phyloP scores from a whole-genome alignment of 2,329 filamentous ascomycete genomes.

The Escovopsis weberi region DNA sequence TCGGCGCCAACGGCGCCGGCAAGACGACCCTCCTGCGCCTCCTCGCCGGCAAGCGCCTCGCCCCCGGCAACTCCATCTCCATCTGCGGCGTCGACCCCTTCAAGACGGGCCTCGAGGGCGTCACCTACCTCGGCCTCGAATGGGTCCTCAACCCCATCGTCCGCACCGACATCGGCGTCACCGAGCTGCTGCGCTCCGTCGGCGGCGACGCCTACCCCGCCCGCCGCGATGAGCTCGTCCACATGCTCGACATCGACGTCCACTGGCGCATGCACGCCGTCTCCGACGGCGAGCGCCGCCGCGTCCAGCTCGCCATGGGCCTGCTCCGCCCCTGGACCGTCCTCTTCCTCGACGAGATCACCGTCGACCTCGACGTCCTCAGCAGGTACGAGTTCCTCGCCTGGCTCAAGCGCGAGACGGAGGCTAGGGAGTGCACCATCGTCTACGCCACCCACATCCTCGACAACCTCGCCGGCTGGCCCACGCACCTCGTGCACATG shows the following conservation, averaged over 20 bases:
- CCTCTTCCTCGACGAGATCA: slow-evolving; percentile 87
- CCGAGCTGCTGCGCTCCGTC: slow-evolving; percentile 68
- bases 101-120: slow-evolving; percentile 75
- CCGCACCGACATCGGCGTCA: slow-evolving; percentile 84
- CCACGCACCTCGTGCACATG: slow-evolving; percentile 93
- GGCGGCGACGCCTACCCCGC: slow-evolving; percentile 73
- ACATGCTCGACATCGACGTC: slow-evolving; percentile 82
- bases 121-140: slow-evolving; percentile 93
- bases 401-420: slow-evolving; percentile 80
- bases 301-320: slow-evolving; percentile 95
- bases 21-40: slow-evolving; percentile 95
- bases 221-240: slow-evolving; percentile 73
- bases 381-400: slow-evolving; percentile 70
- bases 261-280: slow-evolving; percentile 94
- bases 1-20: slow-evolving; percentile 92
- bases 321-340: slow-evolving; percentile 83
- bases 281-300: slow-evolving; percentile 75
- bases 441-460: slow-evolving; percentile 97
- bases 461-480: slow-evolving; percentile 90
- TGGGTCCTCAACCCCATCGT: slow-evolving; percentile 98
- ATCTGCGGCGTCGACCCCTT: slow-evolving; percentile 85
- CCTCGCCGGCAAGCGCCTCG: slow-evolving; percentile 86
- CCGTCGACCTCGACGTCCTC: slow-evolving; percentile 85
- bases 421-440: slow-evolving; percentile 68
- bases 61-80: slow-evolving; percentile 57